Evolutionary conservation across 768 basidiomycete species (phyloP).

Genomic region (Amanita rubescens): DNA sequence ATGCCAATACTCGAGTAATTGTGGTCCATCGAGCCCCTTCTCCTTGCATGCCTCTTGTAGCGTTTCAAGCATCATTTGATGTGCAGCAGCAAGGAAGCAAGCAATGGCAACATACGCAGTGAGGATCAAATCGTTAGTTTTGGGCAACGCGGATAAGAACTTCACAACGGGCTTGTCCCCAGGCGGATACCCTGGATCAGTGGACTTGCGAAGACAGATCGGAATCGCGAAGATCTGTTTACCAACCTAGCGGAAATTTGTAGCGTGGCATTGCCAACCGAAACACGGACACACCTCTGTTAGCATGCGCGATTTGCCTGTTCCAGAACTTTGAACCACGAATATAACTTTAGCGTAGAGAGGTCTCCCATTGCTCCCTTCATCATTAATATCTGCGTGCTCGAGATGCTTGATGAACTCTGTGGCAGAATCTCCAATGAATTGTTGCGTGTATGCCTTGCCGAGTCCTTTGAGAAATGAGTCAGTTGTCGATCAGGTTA

Average conservation of each 20-base stretch:
- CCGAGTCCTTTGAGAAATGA: not conserved
- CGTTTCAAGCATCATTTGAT: slow-evolving; percentile 9
- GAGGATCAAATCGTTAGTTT: slow-evolving; percentile 6
- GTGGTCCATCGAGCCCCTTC: not conserved
- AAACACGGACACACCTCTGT: slow-evolving; percentile 11
- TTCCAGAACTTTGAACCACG: too few relatives aligned
- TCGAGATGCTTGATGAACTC: slow-evolving; percentile 14
- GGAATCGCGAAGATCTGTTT: slow-evolving; percentile 12
- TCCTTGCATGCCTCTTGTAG: slow-evolving; percentile 1
- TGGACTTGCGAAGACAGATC: slow-evolving; percentile 11
- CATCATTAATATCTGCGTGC: slow-evolving; percentile 2
- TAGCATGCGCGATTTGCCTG: slow-evolving; percentile 14
- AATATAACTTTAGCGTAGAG: too few relatives aligned
- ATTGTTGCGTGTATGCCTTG: not conserved
- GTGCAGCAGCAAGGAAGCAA: slow-evolving; percentile 12
- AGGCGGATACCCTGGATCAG: slow-evolving; percentile 9
- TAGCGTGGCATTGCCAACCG: slow-evolving; percentile 6
- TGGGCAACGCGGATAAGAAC: slow-evolving; percentile 7
- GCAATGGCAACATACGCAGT: slow-evolving; percentile 4
- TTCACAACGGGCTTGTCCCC: slow-evolving; percentile 5
- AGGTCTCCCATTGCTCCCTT: too few relatives aligned
- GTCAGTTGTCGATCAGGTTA: not conserved
- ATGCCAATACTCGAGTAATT: slow-evolving; percentile 11
- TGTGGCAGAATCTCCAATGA: slow-evolving; percentile 8
- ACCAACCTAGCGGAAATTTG: slow-evolving; percentile 9